Evolutionary conservation across 257 asterid species (phyloP).

Genomic region (Ophiorrhiza pumila): DNA sequence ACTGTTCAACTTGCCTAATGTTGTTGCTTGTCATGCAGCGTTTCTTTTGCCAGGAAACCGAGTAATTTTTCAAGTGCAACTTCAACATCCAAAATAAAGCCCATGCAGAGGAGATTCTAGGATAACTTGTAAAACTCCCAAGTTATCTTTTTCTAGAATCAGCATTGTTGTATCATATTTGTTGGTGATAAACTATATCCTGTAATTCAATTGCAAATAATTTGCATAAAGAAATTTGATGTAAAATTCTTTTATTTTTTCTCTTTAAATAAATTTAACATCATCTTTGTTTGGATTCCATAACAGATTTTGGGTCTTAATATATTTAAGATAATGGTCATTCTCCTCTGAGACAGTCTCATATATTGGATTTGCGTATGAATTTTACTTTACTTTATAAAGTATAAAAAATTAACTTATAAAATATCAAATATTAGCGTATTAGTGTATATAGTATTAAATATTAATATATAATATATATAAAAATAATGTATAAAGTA

Average conservation of each 20-base stretch:
- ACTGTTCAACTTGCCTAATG: neutral
- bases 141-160: neutral
- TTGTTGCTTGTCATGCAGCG: slow-evolving; percentile 11
- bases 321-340: neutral
- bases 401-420: too few relatives aligned
- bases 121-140: neutral
- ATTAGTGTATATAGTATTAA: too few relatives aligned
- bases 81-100: slow-evolving; percentile 22
- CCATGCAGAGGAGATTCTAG: slow-evolving; percentile 12
- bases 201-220: neutral
- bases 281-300: neutral
- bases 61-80: slow-evolving; percentile 17
- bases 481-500: too few relatives aligned
- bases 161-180: neutral
- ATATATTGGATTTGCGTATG: too few relatives aligned
- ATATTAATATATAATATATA: too few relatives aligned
- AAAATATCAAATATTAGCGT: too few relatives aligned
- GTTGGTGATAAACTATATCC: neutral
- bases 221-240: neutral
- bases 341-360: too few relatives aligned
- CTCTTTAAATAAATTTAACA: neutral
- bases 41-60: slow-evolving; percentile 20
- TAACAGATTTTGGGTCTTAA: neutral
- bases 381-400: too few relatives aligned
- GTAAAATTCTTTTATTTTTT: neutral